phyloP scores from a whole-genome alignment of 352 stramenopile genomes.

The Globisporangium heterothallicum region DNA sequence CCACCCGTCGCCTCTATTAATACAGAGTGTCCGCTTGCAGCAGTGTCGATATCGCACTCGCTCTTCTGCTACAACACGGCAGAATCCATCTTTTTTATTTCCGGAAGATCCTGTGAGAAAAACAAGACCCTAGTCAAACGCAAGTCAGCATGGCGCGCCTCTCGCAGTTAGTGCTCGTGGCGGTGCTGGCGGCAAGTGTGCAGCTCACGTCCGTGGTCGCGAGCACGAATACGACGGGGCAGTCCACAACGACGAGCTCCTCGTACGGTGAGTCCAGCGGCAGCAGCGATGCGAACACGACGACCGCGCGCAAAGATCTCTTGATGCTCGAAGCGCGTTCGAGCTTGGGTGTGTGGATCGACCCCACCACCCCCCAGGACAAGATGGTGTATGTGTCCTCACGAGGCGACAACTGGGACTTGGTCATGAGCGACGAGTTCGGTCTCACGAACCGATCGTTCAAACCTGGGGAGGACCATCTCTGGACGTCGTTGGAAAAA shows the following conservation, averaged over 20 bases:
- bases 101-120: too few relatives aligned
- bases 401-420: conserved; percentile 43
- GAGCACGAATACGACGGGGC: background rate
- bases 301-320: conserved; percentile 10
- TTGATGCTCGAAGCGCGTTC: conserved; percentile 30
- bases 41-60: too few relatives aligned
- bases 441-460: conserved; percentile 42
- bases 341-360: conserved; percentile 48
- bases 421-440: conserved; percentile 78
- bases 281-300: conserved; percentile 3
- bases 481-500: conserved; percentile 66
- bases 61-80: too few relatives aligned
- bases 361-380: conserved; percentile 45
- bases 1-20: too few relatives aligned
- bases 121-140: too few relatives aligned
- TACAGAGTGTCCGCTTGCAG: too few relatives aligned
- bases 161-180: background rate
- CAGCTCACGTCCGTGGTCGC: background rate
- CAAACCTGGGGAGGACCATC: conserved; percentile 40
- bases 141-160: background rate
- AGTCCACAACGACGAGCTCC: background rate
- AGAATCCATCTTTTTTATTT: too few relatives aligned
- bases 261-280: background rate
- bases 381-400: conserved; percentile 39
- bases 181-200: background rate